Percentiles rank a stretch among this genome's conserved stretches.
These are phyloP conservation scores for Fonsecaea erecta DNA, from an alignment of 2,329 filamentous ascomycete species.

Conservation along the genomic window DNA sequence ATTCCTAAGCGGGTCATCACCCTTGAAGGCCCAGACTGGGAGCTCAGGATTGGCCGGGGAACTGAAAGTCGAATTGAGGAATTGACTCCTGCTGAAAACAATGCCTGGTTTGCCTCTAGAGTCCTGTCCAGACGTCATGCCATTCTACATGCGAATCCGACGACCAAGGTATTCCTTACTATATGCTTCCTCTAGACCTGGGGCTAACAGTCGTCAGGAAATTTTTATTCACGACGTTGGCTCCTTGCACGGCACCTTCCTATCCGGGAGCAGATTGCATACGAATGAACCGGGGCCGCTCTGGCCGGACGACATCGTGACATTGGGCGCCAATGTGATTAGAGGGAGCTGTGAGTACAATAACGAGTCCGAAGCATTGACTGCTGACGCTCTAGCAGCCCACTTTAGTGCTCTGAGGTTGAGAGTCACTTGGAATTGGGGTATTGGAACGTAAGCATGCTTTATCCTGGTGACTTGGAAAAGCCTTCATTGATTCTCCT, in stretches of 20 bases:
- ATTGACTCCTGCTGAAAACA: slow-evolving; percentile 44
- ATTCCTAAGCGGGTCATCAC: slow-evolving; percentile 43
- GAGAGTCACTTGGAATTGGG: slow-evolving; percentile 42
- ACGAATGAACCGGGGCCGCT: slow-evolving; percentile 39
- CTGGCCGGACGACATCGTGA: slow-evolving; percentile 47
- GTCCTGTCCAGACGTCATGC: slow-evolving; percentile 56
- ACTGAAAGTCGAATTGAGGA: slow-evolving; percentile 45
- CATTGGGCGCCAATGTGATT: slow-evolving; percentile 57
- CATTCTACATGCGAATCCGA: slow-evolving; percentile 40
- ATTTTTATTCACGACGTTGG: slow-evolving; percentile 59
- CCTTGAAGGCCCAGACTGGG: slow-evolving; percentile 40
- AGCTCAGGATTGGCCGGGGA: slow-evolving; percentile 47
- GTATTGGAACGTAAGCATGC: slow-evolving; percentile 32
- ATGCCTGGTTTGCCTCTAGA: slow-evolving; percentile 53
- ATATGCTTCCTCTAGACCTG: slow-evolving; percentile 16
- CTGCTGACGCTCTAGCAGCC: slow-evolving; percentile 19
- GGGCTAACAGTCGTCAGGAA: slow-evolving; percentile 37
- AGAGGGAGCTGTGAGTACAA: slow-evolving; percentile 45
- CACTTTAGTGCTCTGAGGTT: slow-evolving; percentile 39
- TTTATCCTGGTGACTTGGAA: not conserved
- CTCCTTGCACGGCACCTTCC: slow-evolving; percentile 66
- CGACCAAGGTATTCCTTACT: slow-evolving; percentile 20
- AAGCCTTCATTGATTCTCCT: not conserved
- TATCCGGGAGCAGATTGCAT: slow-evolving; percentile 56
- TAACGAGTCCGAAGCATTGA: not conserved